Conservation (phyloP, 2,329 filamentous ascomycete genomes). For the Rutstroemia sydowiana region DNA sequence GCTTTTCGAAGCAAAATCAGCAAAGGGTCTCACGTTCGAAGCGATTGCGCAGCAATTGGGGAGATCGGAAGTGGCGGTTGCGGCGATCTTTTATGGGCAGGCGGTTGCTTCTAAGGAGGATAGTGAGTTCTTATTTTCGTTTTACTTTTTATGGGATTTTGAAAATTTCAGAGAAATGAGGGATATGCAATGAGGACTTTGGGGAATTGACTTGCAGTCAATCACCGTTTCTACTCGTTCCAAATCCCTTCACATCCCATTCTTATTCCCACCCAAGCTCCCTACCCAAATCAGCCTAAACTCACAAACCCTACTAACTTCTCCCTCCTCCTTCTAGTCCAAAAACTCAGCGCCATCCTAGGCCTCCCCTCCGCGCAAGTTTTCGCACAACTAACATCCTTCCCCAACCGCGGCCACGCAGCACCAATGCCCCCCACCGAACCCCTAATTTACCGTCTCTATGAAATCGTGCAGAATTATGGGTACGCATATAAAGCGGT, state of each 20-base stretch:
- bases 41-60: slow-evolving; percentile 66
- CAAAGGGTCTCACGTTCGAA: slow-evolving; percentile 70
- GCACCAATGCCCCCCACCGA: slow-evolving; percentile 80
- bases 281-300: too few species aligned
- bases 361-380: slow-evolving; percentile 51
- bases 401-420: slow-evolving; percentile 72
- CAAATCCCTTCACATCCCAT: too few species aligned
- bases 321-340: slow-evolving; percentile 59
- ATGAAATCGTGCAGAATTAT: slow-evolving; percentile 95
- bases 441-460: slow-evolving; percentile 82
- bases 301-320: too few species aligned
- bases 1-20: slow-evolving; percentile 76
- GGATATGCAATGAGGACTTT: too few species aligned
- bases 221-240: too few species aligned
- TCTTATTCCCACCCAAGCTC: too few species aligned
- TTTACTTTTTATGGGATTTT: too few species aligned
- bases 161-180: too few species aligned
- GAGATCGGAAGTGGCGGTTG: slow-evolving; percentile 80
- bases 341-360: slow-evolving; percentile 61
- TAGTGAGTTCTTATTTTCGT: too few species aligned
- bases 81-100: slow-evolving; percentile 88
- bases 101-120: too few species aligned
- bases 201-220: too few species aligned
- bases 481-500: slow-evolving; percentile 94
- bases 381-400: slow-evolving; percentile 57